Percentiles rank a stretch among this genome's conserved stretches.
Evolutionary conservation across 164 flowering plant genomes (phyloP).

Genomic region (Sedum album): DNA sequence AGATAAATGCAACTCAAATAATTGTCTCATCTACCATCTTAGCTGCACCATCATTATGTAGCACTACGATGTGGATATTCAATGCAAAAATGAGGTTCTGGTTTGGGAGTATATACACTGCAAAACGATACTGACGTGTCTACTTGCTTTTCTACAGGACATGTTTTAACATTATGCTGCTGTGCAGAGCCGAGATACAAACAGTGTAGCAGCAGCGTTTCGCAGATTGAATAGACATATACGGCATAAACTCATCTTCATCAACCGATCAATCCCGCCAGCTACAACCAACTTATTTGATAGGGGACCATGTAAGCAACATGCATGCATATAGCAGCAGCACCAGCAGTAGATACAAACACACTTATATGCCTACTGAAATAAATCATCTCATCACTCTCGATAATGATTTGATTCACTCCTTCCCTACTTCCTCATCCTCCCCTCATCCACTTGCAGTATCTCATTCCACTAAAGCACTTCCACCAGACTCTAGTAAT

Average conservation of each 20-base stretch:
- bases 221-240: background rate
- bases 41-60: conserved; percentile 3
- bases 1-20: background rate
- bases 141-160: background rate
- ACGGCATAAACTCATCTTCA: background rate
- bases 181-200: background rate
- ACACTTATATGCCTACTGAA: background rate
- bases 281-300: background rate
- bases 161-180: background rate
- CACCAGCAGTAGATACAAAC: no score
- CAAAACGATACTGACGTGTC: background rate
- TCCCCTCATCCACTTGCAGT: background rate
- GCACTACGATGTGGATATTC: conserved; percentile 4
- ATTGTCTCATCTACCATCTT: background rate
- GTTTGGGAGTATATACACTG: background rate
- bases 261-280: background rate
- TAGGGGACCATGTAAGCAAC: background rate
- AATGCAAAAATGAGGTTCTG: background rate
- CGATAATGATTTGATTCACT: background rate
- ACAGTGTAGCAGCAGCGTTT: background rate
- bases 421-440: background rate
- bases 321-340: background rate
- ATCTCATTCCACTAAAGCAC: background rate
- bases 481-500: background rate
- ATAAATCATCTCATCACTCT: background rate